Conservation (phyloP, 2,329 filamentous ascomycete species). For the Cladosporium sp. region DNA sequence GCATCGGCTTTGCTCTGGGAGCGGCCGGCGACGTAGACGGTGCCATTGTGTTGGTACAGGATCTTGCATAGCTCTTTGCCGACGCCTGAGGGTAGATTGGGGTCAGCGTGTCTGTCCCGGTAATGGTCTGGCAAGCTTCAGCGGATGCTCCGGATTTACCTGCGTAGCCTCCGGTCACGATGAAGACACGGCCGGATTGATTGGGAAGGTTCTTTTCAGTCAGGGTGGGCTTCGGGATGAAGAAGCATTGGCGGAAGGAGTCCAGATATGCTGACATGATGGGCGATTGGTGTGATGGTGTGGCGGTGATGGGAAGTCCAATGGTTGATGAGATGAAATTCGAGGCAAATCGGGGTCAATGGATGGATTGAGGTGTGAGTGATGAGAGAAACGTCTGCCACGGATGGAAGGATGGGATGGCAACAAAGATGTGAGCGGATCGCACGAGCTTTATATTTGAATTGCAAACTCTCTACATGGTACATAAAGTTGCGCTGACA, state of each 20-base stretch:
- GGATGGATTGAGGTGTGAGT: too few species aligned
- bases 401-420: too few species aligned
- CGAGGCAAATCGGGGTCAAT: too few species aligned
- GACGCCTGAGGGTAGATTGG: conserved; percentile 23
- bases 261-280: conserved; percentile 12
- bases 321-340: too few species aligned
- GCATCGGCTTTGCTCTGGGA: conserved; percentile 38
- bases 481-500: too few species aligned
- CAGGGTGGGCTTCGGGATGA: conserved; percentile 32
- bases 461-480: too few species aligned
- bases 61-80: conserved; percentile 49
- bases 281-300: background rate
- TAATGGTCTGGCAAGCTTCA: background rate
- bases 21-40: conserved; percentile 51
- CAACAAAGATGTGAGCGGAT: too few species aligned
- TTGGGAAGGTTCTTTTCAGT: conserved; percentile 39
- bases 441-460: too few species aligned
- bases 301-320: too few species aligned
- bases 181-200: conserved; percentile 41
- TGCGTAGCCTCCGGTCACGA: conserved; percentile 47
- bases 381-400: too few species aligned
- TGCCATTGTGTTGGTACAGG: conserved; percentile 49
- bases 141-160: conserved; percentile 20
- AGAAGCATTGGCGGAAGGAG: conserved; percentile 22
- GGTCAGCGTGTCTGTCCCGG: background rate